Conservation (phyloP, 148 eudicot genomes). For the Heliamphora exappendiculata region DNA sequence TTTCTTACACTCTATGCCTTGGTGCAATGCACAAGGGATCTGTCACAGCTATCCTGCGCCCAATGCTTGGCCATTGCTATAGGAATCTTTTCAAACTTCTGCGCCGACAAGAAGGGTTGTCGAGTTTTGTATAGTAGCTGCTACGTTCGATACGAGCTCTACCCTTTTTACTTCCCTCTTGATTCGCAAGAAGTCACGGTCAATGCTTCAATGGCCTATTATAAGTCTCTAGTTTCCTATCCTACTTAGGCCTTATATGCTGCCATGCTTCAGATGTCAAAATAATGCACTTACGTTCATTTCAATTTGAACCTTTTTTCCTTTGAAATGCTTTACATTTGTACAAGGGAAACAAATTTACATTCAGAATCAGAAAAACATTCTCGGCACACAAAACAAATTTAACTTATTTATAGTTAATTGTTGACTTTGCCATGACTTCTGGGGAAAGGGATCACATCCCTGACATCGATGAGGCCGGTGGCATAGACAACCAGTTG, state of each 20-base stretch:
- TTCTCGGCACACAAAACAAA: neutral
- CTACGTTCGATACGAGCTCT: constrained; percentile 64
- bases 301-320: neutral
- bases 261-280: neutral
- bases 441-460: constrained; percentile 82
- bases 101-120: constrained; percentile 56
- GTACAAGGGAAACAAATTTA: constrained; percentile 1
- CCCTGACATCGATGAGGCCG: constrained; percentile 67
- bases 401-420: constrained; percentile 15
- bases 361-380: neutral
- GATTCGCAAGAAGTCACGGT: constrained; percentile 16
- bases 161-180: constrained; percentile 70
- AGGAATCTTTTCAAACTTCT: constrained; percentile 39
- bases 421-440: constrained; percentile 49
- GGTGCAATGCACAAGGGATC: constrained; percentile 70
- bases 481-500: constrained; percentile 67
- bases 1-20: constrained; percentile 56
- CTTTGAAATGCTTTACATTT: neutral
- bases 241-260: neutral
- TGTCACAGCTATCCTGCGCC: constrained; percentile 40
- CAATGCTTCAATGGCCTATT: constrained; percentile 11
- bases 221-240: constrained; percentile 4
- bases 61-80: constrained; percentile 65
- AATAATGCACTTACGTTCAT: neutral
- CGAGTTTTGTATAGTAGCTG: constrained; percentile 67